A percentile compares a stretch with the other conserved stretches of the same genome.
Evolutionary conservation across 2,329 filamentous ascomycete genomes (phyloP).

Genomic region (Aplosporella prunicola): DNA sequence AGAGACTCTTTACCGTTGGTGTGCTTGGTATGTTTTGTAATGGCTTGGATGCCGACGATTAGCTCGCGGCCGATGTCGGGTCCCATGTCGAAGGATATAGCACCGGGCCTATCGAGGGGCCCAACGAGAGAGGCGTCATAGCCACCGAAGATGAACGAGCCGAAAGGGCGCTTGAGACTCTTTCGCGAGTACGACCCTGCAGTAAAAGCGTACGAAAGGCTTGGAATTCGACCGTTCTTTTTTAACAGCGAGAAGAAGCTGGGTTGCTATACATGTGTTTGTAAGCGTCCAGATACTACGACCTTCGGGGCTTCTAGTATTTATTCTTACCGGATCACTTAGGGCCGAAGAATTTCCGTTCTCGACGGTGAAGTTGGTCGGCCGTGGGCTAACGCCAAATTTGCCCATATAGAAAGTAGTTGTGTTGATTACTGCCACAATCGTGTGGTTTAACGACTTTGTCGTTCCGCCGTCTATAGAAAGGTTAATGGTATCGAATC

Average conservation of each 20-base stretch:
- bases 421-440: conserved; percentile 27
- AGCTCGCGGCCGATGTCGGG: conserved; percentile 1
- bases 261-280: not conserved
- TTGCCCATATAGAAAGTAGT: conserved; percentile 29
- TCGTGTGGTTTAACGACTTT: conserved; percentile 22
- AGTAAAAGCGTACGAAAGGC: conserved; percentile 2
- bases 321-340: conserved; percentile 5
- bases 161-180: not conserved
- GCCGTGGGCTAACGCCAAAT: conserved; percentile 28
- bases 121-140: conserved; percentile 31
- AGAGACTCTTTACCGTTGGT: too few relatives aligned
- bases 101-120: too few relatives aligned
- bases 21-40: too few relatives aligned
- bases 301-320: too few relatives aligned
- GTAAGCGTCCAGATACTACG: too few relatives aligned
- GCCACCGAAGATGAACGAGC: conserved; percentile 29
- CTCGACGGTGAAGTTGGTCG: conserved; percentile 30
- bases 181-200: conserved; percentile 3
- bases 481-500: conserved; percentile 25
- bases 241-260: conserved; percentile 2
- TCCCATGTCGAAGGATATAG: conserved; percentile 15
- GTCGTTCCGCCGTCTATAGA: conserved; percentile 19
- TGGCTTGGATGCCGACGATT: conserved; percentile 3
- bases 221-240: not conserved
- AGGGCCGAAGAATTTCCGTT: conserved; percentile 23